A percentile compares a stretch with the other conserved stretches of the same genome.
Conservation (phyloP, 179 eudicot species). For the Vitellaria paradoxa region DNA sequence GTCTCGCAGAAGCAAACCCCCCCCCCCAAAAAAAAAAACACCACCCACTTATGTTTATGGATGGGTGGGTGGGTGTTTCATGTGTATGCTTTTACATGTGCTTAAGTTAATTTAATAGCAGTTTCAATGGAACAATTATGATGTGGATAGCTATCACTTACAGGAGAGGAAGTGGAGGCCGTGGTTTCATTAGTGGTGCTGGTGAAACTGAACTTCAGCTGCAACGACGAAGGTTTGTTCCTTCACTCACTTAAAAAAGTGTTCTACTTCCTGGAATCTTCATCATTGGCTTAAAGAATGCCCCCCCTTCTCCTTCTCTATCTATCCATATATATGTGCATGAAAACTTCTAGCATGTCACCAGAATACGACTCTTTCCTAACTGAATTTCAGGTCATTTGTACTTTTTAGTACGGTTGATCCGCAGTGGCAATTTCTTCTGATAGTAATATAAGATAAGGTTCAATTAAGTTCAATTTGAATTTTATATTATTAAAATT, state of each 20-base stretch:
- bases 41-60: neutral
- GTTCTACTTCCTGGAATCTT: neutral
- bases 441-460: neutral
- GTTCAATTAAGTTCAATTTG: neutral
- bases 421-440: neutral
- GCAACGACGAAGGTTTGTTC: slow-evolving; percentile 88
- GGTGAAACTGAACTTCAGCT: slow-evolving; percentile 99
- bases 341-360: neutral
- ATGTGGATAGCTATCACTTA: slow-evolving; percentile 21
- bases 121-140: slow-evolving; percentile 18
- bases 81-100: neutral
- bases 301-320: no score
- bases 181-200: slow-evolving; percentile 95
- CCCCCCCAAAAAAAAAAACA: no score
- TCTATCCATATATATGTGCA: no score
- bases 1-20: no score
- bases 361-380: neutral
- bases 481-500: neutral
- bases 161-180: slow-evolving; percentile 99
- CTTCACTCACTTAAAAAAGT: neutral
- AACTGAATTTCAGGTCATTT: neutral
- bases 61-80: neutral
- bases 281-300: neutral
- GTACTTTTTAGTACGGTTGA: neutral
- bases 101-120: neutral